Percentiles rank a stretch among this genome's conserved stretches.
Evolutionary conservation across 176 grass and related monocot genomes (phyloP).

Genomic region (Phoenix dactylifera): DNA sequence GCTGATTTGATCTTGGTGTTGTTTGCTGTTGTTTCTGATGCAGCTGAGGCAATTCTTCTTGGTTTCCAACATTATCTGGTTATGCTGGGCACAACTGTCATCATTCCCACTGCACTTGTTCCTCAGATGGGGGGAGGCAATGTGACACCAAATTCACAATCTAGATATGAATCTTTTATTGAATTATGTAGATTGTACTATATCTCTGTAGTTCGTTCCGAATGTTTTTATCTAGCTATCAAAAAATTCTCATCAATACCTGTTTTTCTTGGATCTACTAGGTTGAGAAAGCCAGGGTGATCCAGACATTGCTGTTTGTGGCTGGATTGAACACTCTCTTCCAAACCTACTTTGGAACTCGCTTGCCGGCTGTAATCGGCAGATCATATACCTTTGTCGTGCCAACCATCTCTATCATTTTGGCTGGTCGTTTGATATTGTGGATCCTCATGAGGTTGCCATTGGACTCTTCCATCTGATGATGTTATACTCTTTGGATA

Average conservation of each 20-base stretch:
- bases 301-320: conserved; percentile 90
- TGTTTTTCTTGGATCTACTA: conserved; percentile 3
- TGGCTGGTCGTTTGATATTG: conserved; percentile 61
- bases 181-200: too few relatives aligned
- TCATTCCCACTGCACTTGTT: conserved; percentile 91
- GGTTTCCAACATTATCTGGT: conserved; percentile 98
- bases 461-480: neutral
- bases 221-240: neutral
- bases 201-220: too few relatives aligned
- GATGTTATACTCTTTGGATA: too few relatives aligned
- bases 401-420: conserved; percentile 88
- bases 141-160: conserved; percentile 31
- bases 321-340: conserved; percentile 94
- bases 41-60: conserved; percentile 86
- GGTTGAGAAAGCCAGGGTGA: conserved; percentile 80
- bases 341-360: conserved; percentile 76
- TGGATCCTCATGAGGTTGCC: conserved; percentile 69
- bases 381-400: conserved; percentile 74
- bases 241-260: neutral
- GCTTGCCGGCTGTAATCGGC: conserved; percentile 73
- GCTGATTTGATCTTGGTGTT: neutral
- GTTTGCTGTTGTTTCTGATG: conserved; percentile 1
- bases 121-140: conserved; percentile 97
- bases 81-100: conserved; percentile 86
- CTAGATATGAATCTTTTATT: too few relatives aligned